phyloP scores from a whole-genome alignment of 495 filamentous ascomycete species.

The Pseudevernia furfuracea region DNA sequence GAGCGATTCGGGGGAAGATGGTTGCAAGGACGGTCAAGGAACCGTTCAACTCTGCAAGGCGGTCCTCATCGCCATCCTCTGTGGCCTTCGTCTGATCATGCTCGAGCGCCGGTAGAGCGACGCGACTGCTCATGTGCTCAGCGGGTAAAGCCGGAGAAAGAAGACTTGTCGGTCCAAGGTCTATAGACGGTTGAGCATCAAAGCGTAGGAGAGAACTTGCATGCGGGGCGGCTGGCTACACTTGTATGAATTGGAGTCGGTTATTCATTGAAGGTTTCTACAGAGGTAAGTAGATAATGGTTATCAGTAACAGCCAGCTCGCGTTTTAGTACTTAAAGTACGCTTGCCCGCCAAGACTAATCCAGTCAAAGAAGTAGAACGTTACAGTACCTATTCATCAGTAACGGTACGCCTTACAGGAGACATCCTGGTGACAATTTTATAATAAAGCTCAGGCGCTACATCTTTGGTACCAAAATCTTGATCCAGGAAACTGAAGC shows the following conservation, averaged over 20 bases:
- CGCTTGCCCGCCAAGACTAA: too few species aligned
- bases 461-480: too few species aligned
- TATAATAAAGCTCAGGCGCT: too few species aligned
- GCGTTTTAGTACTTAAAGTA: too few species aligned
- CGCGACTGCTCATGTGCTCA: constrained; percentile 13
- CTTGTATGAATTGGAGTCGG: not conserved
- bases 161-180: not conserved
- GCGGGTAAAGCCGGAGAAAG: not conserved
- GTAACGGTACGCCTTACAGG: too few species aligned
- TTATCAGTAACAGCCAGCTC: too few species aligned
- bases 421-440: too few species aligned
- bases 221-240: not conserved
- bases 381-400: too few species aligned
- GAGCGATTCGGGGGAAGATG: constrained; percentile 78
- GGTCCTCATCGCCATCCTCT: constrained; percentile 36
- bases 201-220: not conserved
- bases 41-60: constrained; percentile 66
- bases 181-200: not conserved
- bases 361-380: too few species aligned
- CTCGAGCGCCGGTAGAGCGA: not conserved
- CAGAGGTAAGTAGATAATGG: too few species aligned
- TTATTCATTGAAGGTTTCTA: not conserved
- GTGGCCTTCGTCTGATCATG: not conserved
- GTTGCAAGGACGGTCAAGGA: constrained; percentile 61
- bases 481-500: too few species aligned